These are phyloP conservation scores for Oryza coarctata DNA, from an alignment of 176 grass and related monocot species.

Conservation along the genomic window DNA sequence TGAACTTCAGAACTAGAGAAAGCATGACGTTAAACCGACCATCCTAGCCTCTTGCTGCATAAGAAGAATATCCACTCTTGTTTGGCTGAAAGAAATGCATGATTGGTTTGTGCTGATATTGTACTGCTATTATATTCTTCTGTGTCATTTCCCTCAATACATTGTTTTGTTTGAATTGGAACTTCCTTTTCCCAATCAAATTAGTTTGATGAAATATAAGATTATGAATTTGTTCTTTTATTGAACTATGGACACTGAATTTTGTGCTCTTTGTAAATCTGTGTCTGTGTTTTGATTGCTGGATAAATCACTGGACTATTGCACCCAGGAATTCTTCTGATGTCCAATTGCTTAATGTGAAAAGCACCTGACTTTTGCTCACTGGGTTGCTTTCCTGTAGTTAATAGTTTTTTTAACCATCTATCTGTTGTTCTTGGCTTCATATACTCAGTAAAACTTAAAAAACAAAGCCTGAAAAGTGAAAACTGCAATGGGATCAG, in stretches of 20 bases:
- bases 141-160: neutral
- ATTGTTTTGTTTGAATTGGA: conserved; percentile 4
- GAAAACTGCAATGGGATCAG: neutral
- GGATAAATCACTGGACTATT: neutral
- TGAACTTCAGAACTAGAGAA: neutral
- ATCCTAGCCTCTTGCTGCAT: neutral
- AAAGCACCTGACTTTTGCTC: neutral
- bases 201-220: neutral
- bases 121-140: neutral
- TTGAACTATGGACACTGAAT: neutral
- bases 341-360: neutral
- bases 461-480: neutral
- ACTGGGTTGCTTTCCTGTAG: neutral
- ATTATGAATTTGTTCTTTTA: neutral
- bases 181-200: neutral
- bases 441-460: conserved; percentile 12
- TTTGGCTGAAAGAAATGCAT: conserved; percentile 22
- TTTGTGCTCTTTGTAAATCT: neutral
- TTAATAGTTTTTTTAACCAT: neutral
- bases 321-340: neutral
- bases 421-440: neutral
- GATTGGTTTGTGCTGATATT: neutral
- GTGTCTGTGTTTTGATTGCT: neutral
- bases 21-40: neutral
- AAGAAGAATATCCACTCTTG: neutral